Evolutionary conservation across 306 rosid genomes (phyloP), one percentile per base, ranked within the genome.

Genomic region (Rosa multiflora): DNA sequence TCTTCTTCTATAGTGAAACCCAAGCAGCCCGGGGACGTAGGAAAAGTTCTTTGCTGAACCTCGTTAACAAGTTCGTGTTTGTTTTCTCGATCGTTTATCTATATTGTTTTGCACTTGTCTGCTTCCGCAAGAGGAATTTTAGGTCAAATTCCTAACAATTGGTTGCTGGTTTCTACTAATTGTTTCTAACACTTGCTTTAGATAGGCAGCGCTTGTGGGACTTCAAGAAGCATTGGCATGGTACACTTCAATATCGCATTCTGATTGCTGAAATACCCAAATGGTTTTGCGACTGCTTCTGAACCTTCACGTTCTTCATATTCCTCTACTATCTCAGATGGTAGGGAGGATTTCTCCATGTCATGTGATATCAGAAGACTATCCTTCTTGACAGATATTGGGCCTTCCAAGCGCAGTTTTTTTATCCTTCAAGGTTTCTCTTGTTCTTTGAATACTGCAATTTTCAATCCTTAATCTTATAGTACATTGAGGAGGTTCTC

Each of bases 391-490:
- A 70, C 70, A 73, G 82, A 75, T 82, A 77, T 88, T 44, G 93
- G 78, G 67, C 97, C 97, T 86, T 95, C 97, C 80, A 91, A 83
- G 79, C 97, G 91, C 70, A 80, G 73, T 74, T 97, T 89, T 81
- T 96, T 89, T 72, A 70, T 86, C 81, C 88, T 74, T 87, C 86
- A 49, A 62, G 55, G 52, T 81, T 86, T 63, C 76, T 87, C 37
- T 84, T 91, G 4, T 72, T 64, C 86, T 83, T 90, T 70, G 40
- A 20, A 46, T 15, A 26, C 81, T 87, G 69, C 88, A 73, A 69
- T 87, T 92, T 89, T 92, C 97, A 78, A 92, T 87, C 86, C 97
- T 52, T n/a, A 92, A 86, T 87, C 92, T 82, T 78, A 90, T 82
- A n/a, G 78, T 78, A 52, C 88, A 90, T 29, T 82, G 58, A 66